Evolutionary conservation across 345 rosid species (phyloP).

Genomic region (Gossypium thurberi): DNA sequence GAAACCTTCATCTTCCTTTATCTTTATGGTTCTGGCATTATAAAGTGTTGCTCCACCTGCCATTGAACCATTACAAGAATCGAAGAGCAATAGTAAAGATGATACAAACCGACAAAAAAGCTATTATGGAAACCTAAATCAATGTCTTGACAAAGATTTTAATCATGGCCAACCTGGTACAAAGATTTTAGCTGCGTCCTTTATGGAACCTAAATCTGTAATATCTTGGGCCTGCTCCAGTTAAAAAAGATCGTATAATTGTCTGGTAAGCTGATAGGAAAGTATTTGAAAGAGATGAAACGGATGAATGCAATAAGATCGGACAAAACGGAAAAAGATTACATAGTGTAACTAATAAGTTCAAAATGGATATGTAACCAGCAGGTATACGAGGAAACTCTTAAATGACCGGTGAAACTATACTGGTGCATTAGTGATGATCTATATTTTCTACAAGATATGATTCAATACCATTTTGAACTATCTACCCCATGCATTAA

Average conservation of each 20-base stretch:
- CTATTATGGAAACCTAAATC: neutral
- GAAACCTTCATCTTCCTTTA: constrained; percentile 82
- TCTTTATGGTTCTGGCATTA: constrained; percentile 78
- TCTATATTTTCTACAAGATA: neutral
- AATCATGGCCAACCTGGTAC: neutral
- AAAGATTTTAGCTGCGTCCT: constrained; percentile 70
- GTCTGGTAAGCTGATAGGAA: neutral
- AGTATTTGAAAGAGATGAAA: constrained; percentile 6
- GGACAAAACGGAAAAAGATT: neutral
- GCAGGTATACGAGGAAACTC: neutral
- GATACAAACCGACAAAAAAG: constrained; percentile 3
- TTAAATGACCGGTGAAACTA: no score
- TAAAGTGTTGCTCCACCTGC: constrained; percentile 73
- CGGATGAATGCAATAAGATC: neutral
- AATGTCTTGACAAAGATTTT: no score
- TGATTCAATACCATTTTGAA: neutral
- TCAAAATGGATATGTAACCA: no score
- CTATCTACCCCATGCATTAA: neutral
- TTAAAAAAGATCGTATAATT: constrained; percentile 16
- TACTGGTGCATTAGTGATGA: no score
- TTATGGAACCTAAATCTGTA: constrained; percentile 74
- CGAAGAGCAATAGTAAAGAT: constrained; percentile 10
- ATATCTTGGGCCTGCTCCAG: constrained; percentile 74
- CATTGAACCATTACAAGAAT: constrained; percentile 6
- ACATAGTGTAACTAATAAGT: neutral